Base-by-base conservation (phyloP, 2,329 filamentous ascomycete genomes). In the Clathrospora elynae region DNA sequence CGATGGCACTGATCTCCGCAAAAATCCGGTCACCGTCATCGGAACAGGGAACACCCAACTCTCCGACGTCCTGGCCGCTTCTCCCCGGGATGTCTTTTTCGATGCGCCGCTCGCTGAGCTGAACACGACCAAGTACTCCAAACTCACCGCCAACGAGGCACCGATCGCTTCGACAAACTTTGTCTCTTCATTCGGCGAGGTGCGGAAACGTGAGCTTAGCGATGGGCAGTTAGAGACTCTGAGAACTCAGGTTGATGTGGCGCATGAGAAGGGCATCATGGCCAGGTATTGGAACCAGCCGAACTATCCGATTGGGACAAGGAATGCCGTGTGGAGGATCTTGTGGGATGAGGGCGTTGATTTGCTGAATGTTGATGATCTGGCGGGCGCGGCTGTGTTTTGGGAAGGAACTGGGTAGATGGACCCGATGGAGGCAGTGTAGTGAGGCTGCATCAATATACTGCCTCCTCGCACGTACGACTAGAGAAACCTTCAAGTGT, bases 201-300 rank as follows among this genome's bases (percentile, higher is more conserved):
- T 39, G 68, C 75, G 23, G 13, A 57, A 47, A 10, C 45, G 55
- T 8, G 57, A 63, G 7, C 62, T 80, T 31, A 76, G 74, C 35
- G 69, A 62, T 1, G 73, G 71, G 14, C 81, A 85, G 61, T 57
- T 80, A 12, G 71, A 69, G n/a, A 64, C 70, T 17, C 62, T 86
- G 53, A 66, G 75, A 17, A 59, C 51, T 7, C 83, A 86, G 64
- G 73, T 86, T 12, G 61, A 58, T 0, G 59, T 61, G 0, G 84
- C 83, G 4, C 77, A 79, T 52, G 70, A 65, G 10, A 80, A 75
- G 57, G 83, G 82, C 0, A 83, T 87, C 45, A 71, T 69, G 42
- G 77, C 77, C 1, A 68, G 84, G 42, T 86, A 86, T 57, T 86
- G 82, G 83, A 79, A 82, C 38, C 77, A 79, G 49, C 84, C 84